phyloP scores from a whole-genome alignment of 495 filamentous ascomycete genomes.

The Antarctomyces pellizariae region DNA sequence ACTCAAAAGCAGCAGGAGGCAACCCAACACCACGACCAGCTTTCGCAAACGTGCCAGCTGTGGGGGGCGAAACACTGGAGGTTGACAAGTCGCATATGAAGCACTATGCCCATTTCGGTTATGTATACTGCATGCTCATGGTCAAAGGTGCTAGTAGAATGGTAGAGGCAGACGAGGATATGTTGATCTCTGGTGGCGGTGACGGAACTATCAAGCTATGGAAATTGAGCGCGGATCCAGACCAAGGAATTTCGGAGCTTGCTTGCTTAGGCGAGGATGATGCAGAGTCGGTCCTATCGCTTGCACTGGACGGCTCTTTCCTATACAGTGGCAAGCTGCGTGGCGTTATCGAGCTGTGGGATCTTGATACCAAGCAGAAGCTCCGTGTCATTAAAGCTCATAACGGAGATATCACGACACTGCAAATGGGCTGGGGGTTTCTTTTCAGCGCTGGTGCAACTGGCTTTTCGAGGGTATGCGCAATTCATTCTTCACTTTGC shows the following conservation, averaged over 20 bases:
- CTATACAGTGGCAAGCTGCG: conserved; percentile 71
- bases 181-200: conserved; percentile 73
- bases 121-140: conserved; percentile 85
- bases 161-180: conserved; percentile 44
- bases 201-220: conserved; percentile 87
- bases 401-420: conserved; percentile 61
- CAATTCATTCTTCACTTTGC: neutral
- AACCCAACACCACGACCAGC: conserved; percentile 43
- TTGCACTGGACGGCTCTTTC: conserved; percentile 68
- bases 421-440: conserved; percentile 60
- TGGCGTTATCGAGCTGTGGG: conserved; percentile 95
- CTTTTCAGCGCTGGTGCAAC: conserved; percentile 66
- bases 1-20: conserved; percentile 60
- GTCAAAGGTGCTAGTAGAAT: conserved; percentile 35
- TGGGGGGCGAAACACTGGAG: conserved; percentile 37
- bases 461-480: conserved; percentile 53
- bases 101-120: conserved; percentile 84
- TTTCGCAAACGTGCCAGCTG: conserved; percentile 8
- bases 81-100: conserved; percentile 62
- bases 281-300: conserved; percentile 52
- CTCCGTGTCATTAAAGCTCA: conserved; percentile 61
- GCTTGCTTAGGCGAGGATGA: conserved; percentile 56
- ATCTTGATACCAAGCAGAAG: conserved; percentile 81
- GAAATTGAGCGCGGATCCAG: conserved; percentile 32
- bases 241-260: conserved; percentile 30